A percentile compares a stretch with the other conserved stretches of the same genome.
These are phyloP conservation scores for Emergomyces africanus DNA, from an alignment of 2,329 filamentous ascomycete species.

Conservation along the genomic window DNA sequence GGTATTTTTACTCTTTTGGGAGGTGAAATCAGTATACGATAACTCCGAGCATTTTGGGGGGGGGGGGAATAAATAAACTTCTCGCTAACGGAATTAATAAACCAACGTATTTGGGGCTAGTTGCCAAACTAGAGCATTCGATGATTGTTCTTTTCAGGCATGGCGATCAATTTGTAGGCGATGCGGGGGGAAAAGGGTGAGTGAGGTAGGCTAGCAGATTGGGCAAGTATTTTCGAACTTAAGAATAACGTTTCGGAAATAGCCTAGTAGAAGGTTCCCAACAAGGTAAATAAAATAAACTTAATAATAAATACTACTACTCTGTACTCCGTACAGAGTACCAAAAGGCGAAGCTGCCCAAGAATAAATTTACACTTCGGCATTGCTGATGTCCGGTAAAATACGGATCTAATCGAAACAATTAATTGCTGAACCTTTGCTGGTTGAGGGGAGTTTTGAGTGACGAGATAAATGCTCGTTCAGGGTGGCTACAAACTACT, in stretches of 20 bases:
- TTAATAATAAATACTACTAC: background rate
- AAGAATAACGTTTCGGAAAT: background rate
- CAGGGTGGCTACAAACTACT: too few relatives aligned
- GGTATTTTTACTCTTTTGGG: background rate
- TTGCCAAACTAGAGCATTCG: background rate
- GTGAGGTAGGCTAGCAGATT: too few relatives aligned
- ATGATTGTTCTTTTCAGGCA: background rate
- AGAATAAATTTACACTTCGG: background rate
- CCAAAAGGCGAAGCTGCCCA: too few relatives aligned
- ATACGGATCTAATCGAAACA: background rate
- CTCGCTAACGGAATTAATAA: background rate
- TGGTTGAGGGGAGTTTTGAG: too few relatives aligned
- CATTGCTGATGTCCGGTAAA: background rate
- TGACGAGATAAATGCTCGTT: too few relatives aligned
- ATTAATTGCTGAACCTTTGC: too few relatives aligned
- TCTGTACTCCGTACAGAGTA: too few relatives aligned
- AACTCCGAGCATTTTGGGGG: background rate
- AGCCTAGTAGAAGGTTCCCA: too few relatives aligned
- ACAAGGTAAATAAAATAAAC: background rate
- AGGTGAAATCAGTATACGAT: background rate
- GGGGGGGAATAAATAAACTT: background rate
- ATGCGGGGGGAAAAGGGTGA: background rate
- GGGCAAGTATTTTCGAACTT: too few relatives aligned
- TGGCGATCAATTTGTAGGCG: background rate
- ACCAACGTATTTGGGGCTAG: background rate